Evolutionary conservation across 2,329 filamentous ascomycete genomes (phyloP).

Genomic region (Trematosphaeria pertusa): DNA sequence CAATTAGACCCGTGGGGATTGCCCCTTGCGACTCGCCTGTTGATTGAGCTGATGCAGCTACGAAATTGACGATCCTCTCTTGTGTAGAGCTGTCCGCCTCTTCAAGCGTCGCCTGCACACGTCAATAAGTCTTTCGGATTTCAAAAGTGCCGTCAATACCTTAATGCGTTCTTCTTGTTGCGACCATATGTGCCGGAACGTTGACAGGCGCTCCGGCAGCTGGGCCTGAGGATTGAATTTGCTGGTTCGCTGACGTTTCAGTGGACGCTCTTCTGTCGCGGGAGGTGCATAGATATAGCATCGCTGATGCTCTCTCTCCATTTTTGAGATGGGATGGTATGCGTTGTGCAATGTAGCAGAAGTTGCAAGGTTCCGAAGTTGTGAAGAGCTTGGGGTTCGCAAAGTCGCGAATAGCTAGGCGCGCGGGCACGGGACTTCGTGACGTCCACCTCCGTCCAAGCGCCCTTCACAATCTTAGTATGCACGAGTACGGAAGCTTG

Average conservation of each 20-base stretch:
- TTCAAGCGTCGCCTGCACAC: constrained; percentile 43
- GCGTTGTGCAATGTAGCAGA: background rate
- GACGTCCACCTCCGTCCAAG: too few species aligned
- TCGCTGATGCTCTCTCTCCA: constrained; percentile 61
- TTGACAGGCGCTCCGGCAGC: constrained; percentile 59
- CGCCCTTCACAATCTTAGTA: too few species aligned
- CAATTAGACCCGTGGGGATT: constrained; percentile 74
- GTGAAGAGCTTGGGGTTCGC: too few species aligned
- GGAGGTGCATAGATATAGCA: constrained; percentile 55
- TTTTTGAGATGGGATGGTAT: constrained; percentile 23
- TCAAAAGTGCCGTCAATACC: constrained; percentile 41
- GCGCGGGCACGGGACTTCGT: constrained; percentile 39
- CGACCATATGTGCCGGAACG: constrained; percentile 70
- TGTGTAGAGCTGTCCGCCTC: constrained; percentile 50
- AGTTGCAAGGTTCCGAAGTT: constrained; percentile 6
- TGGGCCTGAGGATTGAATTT: constrained; percentile 31
- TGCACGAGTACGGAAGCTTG: too few species aligned
- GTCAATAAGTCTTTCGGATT: constrained; percentile 15
- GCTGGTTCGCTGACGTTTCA: constrained; percentile 50
- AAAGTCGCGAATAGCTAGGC: too few species aligned
- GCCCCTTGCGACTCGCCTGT: constrained; percentile 48
- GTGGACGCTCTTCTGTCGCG: constrained; percentile 42
- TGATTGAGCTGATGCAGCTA: constrained; percentile 36
- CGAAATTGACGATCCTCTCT: constrained; percentile 47
- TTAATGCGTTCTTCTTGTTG: constrained; percentile 69